phyloP scores from a whole-genome alignment of 2,329 filamentous ascomycete genomes.

The Teratosphaeria pseudoeucalypti region DNA sequence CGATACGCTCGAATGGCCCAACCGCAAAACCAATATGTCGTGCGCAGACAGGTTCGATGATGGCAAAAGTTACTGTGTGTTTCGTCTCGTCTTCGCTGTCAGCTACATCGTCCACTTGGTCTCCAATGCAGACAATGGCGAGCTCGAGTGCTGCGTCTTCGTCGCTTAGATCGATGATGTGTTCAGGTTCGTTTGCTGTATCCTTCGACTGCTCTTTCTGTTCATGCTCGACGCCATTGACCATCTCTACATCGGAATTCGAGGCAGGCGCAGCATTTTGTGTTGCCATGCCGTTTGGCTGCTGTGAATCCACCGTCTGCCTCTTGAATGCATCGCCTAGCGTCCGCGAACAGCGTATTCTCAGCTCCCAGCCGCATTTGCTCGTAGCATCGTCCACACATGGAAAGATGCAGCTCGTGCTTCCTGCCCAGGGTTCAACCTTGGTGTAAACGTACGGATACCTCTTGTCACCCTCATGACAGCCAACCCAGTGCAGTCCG shows the following conservation, averaged over 20 bases:
- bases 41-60: slow-evolving; percentile 63
- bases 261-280: slow-evolving; percentile 25
- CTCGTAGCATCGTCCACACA: slow-evolving; percentile 80
- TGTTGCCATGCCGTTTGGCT: slow-evolving; percentile 19
- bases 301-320: slow-evolving; percentile 16
- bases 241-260: slow-evolving; percentile 27
- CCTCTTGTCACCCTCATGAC: slow-evolving; percentile 65
- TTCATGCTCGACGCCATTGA: slow-evolving; percentile 22
- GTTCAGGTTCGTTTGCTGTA: slow-evolving; percentile 23
- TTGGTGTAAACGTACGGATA: slow-evolving; percentile 90
- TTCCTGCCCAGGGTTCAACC: slow-evolving; percentile 67
- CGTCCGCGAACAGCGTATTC: slow-evolving; percentile 75
- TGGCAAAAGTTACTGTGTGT: slow-evolving; percentile 79
- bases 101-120: slow-evolving; percentile 68
- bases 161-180: slow-evolving; percentile 43
- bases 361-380: slow-evolving; percentile 77
- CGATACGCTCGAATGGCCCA: slow-evolving; percentile 88
- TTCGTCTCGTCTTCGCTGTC: slow-evolving; percentile 68
- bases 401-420: slow-evolving; percentile 78
- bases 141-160: slow-evolving; percentile 85
- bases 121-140: slow-evolving; percentile 82
- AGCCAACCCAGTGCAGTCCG: slow-evolving; percentile 82
- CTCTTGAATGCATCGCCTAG: slow-evolving; percentile 60
- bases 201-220: slow-evolving; percentile 5
- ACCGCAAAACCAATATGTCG: slow-evolving; percentile 89